phyloP scores from a whole-genome alignment of 345 rosid species.

The Murraya koenigii region DNA sequence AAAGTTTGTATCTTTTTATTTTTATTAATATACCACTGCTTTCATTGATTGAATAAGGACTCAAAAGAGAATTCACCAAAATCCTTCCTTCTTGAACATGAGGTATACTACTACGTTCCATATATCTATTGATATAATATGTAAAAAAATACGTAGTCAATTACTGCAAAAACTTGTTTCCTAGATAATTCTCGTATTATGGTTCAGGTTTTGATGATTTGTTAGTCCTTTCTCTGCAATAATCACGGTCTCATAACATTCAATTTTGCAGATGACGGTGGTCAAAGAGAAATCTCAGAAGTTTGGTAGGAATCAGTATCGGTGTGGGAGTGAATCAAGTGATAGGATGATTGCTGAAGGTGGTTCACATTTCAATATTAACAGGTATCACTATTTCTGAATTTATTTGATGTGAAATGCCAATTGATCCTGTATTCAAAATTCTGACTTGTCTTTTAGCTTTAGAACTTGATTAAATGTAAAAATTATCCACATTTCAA shows the following conservation, averaged over 20 bases:
- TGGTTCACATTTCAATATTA: constrained; percentile 10
- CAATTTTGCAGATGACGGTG: constrained; percentile 18
- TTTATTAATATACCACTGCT: constrained; percentile 3
- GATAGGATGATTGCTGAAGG: constrained; percentile 12
- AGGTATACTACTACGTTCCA: constrained; percentile 26
- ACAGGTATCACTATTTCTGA: constrained; percentile 26
- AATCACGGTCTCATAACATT: neutral
- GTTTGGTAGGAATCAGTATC: constrained; percentile 22
- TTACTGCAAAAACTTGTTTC: neutral
- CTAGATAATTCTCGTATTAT: neutral
- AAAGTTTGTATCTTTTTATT: neutral
- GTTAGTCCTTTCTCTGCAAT: neutral
- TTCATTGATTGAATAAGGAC: constrained; percentile 28
- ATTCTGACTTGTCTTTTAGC: neutral
- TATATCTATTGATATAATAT: too few relatives aligned
- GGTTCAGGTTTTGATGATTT: neutral
- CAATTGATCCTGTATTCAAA: neutral
- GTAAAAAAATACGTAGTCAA: neutral
- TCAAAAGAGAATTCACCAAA: constrained; percentile 39
- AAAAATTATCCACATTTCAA: neutral
- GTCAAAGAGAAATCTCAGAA: constrained; percentile 19
- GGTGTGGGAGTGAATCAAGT: constrained; percentile 21
- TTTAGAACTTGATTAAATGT: neutral
- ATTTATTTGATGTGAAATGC: neutral
- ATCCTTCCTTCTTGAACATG: constrained; percentile 11